A percentile compares a stretch with the other conserved stretches of the same genome.
These are phyloP conservation scores for Plectranthus barbatus DNA, from an alignment of 257 asterid species.

Conservation along the genomic window DNA sequence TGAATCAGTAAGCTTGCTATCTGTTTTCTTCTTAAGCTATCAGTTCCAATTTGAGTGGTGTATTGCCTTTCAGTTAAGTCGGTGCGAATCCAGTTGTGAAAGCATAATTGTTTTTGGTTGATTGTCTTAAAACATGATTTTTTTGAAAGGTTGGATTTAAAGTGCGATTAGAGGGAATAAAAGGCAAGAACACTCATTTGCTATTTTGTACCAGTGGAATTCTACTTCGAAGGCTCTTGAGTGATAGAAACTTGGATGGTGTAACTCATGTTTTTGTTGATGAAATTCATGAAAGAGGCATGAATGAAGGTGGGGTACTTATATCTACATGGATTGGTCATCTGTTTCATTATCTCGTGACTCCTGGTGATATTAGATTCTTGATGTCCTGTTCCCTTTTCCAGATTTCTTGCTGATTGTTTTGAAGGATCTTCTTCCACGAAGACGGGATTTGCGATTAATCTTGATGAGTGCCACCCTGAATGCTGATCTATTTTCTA, in stretches of 20 bases:
- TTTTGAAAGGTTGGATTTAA: constrained; percentile 80
- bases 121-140: constrained; percentile 28
- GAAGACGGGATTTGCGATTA: constrained; percentile 85
- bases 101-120: constrained; percentile 21
- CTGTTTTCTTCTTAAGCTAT: constrained; percentile 15
- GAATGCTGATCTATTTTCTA: constrained; percentile 87
- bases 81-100: constrained; percentile 13
- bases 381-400: constrained; percentile 28
- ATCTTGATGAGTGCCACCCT: constrained; percentile 98
- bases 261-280: constrained; percentile 91
- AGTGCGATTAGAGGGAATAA: constrained; percentile 96
- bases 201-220: constrained; percentile 98
- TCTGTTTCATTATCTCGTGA: constrained; percentile 6
- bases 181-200: constrained; percentile 86
- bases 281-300: constrained; percentile 98
- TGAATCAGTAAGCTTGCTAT: constrained; percentile 67
- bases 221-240: constrained; percentile 89
- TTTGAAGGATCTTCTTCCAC: constrained; percentile 93
- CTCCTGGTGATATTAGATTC: constrained; percentile 14
- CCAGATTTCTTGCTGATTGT: constrained; percentile 93
- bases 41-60: not conserved
- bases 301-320: constrained; percentile 85
- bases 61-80: not conserved
- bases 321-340: not conserved
- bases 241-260: constrained; percentile 83